Evolutionary conservation across 345 rosid genomes (phyloP).

Genomic region (Eutrema japonicum): DNA sequence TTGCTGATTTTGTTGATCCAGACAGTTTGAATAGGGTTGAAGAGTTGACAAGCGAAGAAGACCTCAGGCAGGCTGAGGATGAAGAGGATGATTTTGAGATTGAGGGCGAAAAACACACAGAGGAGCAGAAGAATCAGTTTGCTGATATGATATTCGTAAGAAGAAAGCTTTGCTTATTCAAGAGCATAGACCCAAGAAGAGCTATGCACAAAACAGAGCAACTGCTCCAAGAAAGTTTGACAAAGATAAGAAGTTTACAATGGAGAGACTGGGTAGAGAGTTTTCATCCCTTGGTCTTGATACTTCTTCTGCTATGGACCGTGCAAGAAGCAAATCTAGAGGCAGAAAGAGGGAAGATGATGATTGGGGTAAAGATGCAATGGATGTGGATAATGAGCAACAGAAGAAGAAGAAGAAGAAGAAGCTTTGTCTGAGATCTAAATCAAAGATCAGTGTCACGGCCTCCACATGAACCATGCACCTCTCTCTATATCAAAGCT

Average conservation of each 20-base stretch:
- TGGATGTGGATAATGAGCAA: constrained; percentile 59
- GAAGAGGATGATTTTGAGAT: constrained; percentile 47
- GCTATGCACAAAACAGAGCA: constrained; percentile 70
- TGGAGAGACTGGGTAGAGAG: constrained; percentile 73
- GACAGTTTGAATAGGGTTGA: constrained; percentile 75
- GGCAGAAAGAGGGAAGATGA: constrained; percentile 68
- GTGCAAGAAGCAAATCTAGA: constrained; percentile 68
- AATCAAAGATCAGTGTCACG: constrained; percentile 51
- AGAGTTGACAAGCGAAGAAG: constrained; percentile 83
- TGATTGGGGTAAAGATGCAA: constrained; percentile 41
- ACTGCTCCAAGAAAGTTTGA: constrained; percentile 72
- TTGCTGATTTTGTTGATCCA: constrained; percentile 63
- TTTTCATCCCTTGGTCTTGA: constrained; percentile 63
- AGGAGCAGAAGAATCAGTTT: constrained; percentile 64
- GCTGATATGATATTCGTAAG: constrained; percentile 58
- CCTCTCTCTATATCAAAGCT: no score
- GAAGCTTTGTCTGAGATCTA: constrained; percentile 56
- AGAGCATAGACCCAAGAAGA: constrained; percentile 78
- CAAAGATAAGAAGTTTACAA: constrained; percentile 62
- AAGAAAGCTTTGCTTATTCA: constrained; percentile 67
- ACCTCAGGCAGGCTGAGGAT: constrained; percentile 57
- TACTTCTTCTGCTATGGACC: constrained; percentile 62
- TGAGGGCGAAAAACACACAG: constrained; percentile 53
- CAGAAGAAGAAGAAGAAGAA: constrained; percentile 54
- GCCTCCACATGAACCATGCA: constrained; percentile 41